These are phyloP conservation scores for Neocucurbitaria cava DNA, from an alignment of 2,329 filamentous ascomycete species.

Conservation along the genomic window DNA sequence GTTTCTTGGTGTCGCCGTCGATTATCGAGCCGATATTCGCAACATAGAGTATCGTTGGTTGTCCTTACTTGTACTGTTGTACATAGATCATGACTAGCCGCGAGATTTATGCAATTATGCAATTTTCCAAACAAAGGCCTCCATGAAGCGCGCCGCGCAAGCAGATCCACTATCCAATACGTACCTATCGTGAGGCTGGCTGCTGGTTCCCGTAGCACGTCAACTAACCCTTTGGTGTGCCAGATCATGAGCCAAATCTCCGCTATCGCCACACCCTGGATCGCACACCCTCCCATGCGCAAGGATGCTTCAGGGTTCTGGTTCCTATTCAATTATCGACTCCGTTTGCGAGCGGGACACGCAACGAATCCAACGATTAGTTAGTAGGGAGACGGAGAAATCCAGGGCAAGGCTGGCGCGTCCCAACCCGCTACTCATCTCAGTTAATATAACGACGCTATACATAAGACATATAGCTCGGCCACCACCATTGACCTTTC, in stretches of 20 bases:
- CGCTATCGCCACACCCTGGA: conserved; percentile 18
- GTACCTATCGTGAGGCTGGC: neutral
- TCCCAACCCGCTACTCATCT: conserved; percentile 12
- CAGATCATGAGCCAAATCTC: conserved; percentile 19
- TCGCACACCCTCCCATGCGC: conserved; percentile 1
- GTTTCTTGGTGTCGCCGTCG: neutral
- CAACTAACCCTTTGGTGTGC: neutral
- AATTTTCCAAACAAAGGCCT: neutral
- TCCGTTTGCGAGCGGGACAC: neutral
- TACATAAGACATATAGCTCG: conserved; percentile 25
- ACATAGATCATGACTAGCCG: neutral
- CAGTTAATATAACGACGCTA: conserved; percentile 19
- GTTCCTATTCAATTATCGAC: neutral
- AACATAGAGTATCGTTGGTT: neutral
- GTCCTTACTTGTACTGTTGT: neutral
- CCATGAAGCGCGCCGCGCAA: neutral
- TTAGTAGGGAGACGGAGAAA: conserved; percentile 3
- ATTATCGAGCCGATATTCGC: neutral
- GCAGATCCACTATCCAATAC: neutral
- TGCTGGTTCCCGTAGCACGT: neutral
- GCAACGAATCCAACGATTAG: conserved; percentile 8
- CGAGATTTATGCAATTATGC: neutral
- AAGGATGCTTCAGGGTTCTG: neutral
- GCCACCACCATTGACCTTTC: conserved; percentile 3
- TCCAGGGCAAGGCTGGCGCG: conserved; percentile 17